phyloP scores from a whole-genome alignment of 345 rosid genomes.

The Syzygium grande region DNA sequence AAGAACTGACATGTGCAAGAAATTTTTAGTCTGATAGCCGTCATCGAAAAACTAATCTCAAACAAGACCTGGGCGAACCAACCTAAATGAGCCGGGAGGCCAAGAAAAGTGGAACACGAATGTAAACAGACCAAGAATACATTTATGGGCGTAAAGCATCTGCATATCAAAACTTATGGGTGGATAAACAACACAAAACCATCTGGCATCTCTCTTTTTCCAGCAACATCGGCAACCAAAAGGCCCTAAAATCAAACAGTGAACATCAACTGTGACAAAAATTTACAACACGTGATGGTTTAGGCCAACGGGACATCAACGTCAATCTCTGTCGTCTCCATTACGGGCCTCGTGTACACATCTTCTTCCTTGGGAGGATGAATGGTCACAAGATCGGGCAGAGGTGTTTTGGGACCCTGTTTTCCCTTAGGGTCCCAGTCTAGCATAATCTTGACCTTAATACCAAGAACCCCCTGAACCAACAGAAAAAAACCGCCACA shows the following conservation, averaged over 20 bases:
- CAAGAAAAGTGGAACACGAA: background rate
- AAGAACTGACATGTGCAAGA: background rate
- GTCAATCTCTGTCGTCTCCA: slow-evolving; percentile 18
- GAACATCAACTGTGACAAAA: background rate
- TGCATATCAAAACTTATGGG: background rate
- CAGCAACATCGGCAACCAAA: background rate
- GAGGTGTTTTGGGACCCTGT: slow-evolving; percentile 61
- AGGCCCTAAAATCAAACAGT: background rate
- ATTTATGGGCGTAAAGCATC: background rate
- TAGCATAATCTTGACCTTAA: slow-evolving; percentile 83
- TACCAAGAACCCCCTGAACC: slow-evolving; percentile 70
- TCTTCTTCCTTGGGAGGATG: slow-evolving; percentile 74
- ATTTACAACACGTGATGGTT: background rate
- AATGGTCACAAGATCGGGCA: slow-evolving; percentile 78
- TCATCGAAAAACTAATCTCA: background rate
- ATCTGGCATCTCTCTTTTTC: background rate
- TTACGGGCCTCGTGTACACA: slow-evolving; percentile 1
- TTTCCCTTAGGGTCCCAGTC: slow-evolving; percentile 85
- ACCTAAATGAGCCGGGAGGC: background rate
- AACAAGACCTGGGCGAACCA: background rate
- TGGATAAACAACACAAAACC: background rate
- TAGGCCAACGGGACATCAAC: slow-evolving; percentile 6
- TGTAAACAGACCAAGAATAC: background rate
- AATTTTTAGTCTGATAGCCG: background rate
- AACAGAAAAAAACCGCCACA: background rate